Evolutionary conservation across 352 stramenopile species (phyloP), one percentile per base, ranked within the genome.

Genomic region (Globisporangium yorkense): DNA sequence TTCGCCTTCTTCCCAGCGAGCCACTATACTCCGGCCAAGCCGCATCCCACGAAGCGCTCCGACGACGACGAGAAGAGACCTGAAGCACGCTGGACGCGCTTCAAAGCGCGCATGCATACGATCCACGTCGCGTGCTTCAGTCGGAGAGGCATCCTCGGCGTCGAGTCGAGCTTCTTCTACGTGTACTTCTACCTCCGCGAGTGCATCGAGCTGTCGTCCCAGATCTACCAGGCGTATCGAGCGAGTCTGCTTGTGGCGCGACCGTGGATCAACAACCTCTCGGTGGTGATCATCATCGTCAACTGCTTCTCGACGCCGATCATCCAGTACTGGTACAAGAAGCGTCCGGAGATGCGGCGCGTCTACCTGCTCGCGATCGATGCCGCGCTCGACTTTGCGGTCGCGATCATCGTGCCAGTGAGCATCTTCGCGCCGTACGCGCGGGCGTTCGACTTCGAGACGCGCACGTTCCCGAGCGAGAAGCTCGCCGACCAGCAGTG

Each of bases 261-360:
- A 15, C 53, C 66, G 13, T 84, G 73, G 74, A 70, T 84, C 51
- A 88, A 88, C 49, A 66, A 74, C 45, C 31, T 69, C 6, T 80
- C 68, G 2, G 75, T 86, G 15, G 51, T 20, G 6, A 31, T 84
- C n/a, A 64, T 77, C 13, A 67, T 77, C n/a, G 24, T 60, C 24
- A 66, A 66, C 47, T 66, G 59, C 54, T 61, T 53, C 49, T 59
- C 59, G 15, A 66, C 59, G 15, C 54, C 59, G 3, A 13, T 61
- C 21, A 33, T 61, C 24, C 59, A 66, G 40, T 35, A 13, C 16
- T 29, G n/a, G 27, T 66, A 55, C 47, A 57, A 57, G 54, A 47
- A 53, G 1, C 33, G 27, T 0, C 54, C 45, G 12, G 59, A 33
- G 27, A 61, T 52, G 41, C 33, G 45, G 6, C 59, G 54, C 9